A percentile compares a stretch with the other conserved stretches of the same genome.
Conservation (phyloP, 208 protist species). For the Sergeia podlipaevii region DNA sequence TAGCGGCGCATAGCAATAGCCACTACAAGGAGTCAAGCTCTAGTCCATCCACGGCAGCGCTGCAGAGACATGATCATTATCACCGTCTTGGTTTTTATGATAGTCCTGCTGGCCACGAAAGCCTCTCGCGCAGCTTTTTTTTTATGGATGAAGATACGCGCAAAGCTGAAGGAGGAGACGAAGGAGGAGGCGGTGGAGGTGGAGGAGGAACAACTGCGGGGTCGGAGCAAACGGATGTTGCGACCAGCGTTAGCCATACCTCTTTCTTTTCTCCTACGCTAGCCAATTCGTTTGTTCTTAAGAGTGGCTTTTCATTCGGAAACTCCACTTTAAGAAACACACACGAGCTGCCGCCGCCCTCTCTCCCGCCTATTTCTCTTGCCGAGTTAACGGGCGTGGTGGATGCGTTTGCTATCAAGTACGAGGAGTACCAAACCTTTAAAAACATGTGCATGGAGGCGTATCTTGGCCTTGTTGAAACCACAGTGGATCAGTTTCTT, state of each 20-base stretch:
- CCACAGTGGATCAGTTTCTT: conserved; percentile 56
- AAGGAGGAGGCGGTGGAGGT: too few species aligned
- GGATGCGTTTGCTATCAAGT: conserved; percentile 28
- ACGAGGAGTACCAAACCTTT: conserved; percentile 32
- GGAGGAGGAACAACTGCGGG: too few species aligned
- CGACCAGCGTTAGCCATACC: neutral
- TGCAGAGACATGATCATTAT: neutral
- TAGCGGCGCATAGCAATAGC: too few species aligned
- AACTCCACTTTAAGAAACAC: neutral
- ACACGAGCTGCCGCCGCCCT: neutral
- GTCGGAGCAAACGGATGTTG: too few species aligned
- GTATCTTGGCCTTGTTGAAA: conserved; percentile 60
- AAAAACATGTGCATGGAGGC: conserved; percentile 49
- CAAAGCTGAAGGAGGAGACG: too few species aligned
- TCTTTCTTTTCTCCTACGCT: too few species aligned
- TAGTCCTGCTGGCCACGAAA: neutral
- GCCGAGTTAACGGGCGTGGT: conserved; percentile 38
- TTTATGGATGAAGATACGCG: too few species aligned
- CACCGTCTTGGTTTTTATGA: neutral
- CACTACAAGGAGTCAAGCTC: too few species aligned
- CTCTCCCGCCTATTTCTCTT: conserved; percentile 7
- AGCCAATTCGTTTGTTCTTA: neutral
- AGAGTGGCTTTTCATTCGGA: neutral
- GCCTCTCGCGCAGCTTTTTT: neutral
- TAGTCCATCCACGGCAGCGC: too few species aligned